phyloP scores from a whole-genome alignment of 2,329 filamentous ascomycete genomes.

The Sclerotinia sclerotiorum region DNA sequence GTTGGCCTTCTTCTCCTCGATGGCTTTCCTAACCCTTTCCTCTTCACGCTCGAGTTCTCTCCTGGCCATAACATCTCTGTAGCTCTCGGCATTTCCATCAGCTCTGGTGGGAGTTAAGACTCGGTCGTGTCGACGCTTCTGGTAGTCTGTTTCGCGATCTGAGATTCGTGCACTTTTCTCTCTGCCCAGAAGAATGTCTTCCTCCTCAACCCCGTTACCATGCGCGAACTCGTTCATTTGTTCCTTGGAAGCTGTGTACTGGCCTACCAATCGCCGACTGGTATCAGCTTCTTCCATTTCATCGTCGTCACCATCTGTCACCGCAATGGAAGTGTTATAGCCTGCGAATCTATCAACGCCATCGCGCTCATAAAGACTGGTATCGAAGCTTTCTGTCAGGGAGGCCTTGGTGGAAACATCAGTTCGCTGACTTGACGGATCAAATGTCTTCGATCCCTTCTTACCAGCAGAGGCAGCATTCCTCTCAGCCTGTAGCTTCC shows the following conservation, averaged over 20 bases:
- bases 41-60: constrained; percentile 93
- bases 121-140: constrained; percentile 90
- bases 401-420: constrained; percentile 87
- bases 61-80: constrained; percentile 86
- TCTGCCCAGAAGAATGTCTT: constrained; percentile 79
- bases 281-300: constrained; percentile 73
- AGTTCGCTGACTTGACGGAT: constrained; percentile 75
- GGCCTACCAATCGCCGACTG: constrained; percentile 79
- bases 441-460: constrained; percentile 79
- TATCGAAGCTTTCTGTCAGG: constrained; percentile 86
- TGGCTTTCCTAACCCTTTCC: constrained; percentile 76
- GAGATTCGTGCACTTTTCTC: constrained; percentile 90
- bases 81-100: constrained; percentile 79
- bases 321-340: constrained; percentile 87
- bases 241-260: constrained; percentile 89
- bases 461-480: constrained; percentile 76
- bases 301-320: constrained; percentile 73
- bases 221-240: constrained; percentile 94
- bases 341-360: constrained; percentile 79
- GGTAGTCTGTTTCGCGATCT: constrained; percentile 95
- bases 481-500: constrained; percentile 88
- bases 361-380: constrained; percentile 78
- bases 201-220: constrained; percentile 83
- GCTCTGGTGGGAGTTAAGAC: constrained; percentile 81
- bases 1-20: constrained; percentile 67